Base-by-base conservation (phyloP, 2,329 filamentous ascomycete genomes). In the Fusarium burgessii region DNA sequence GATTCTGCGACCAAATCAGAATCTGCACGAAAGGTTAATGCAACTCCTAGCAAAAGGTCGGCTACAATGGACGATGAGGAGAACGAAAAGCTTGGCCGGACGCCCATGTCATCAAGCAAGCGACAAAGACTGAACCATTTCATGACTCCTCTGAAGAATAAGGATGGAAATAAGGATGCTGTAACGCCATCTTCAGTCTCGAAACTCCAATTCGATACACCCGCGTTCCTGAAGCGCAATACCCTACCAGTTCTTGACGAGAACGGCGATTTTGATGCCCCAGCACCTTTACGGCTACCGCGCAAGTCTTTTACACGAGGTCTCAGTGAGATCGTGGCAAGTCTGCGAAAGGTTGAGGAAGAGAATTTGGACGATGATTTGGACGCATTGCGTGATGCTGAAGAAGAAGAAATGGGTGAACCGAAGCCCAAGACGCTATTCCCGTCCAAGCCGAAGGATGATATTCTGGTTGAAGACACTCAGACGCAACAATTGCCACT, bases 311-410 rank as follows among this genome's bases (percentile, higher is more conserved):
- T 93, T n/a, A 88, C 89, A 2, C 86, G 91, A 62, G 92, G 91
- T 32, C 80, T 96, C 59, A 95, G 92, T 77, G 90, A 89, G 68
- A 91, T 95, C 71, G 90, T 95, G 25, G 90, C 91, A 23, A 88
- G 88, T 27, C 82, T 95, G 71, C 86, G 91, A 66, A 90, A 89
- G 76, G 85, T 93, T 59, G 90, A 93, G 77, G 91, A 93, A 56
- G 88, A 92, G 46, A 83, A 84, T 20, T 82, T 91, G 58, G 92
- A 93, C 54, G 92, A 95, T 29, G 92, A 95, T 36, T 82, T 93
- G 66, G 92, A 94, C 11, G 89, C 91, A 3, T 81, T 95, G 77
- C 87, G 87, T n/a, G 93, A 94, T 77, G 82, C 91, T 75, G 92
- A 95, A 78, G 79, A 81, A 32, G 86, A 84, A 40, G 78, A 75